Evolutionary conservation across 1,284 basidiomycete species (phyloP).

Genomic region (Cryptococcus maquisensis): DNA sequence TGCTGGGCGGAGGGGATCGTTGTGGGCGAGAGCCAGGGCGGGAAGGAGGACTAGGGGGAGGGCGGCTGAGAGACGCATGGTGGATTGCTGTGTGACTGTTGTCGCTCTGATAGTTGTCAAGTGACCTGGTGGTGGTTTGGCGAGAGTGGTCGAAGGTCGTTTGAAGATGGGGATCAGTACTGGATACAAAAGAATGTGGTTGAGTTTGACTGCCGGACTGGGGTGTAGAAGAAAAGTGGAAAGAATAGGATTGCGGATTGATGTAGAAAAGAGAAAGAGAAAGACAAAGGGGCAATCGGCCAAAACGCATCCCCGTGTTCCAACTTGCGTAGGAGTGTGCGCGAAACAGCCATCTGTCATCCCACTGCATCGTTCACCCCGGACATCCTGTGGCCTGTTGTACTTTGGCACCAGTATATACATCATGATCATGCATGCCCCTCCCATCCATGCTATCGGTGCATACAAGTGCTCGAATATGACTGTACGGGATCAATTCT

Average conservation of each 20-base stretch:
- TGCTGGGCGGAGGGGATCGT: neutral
- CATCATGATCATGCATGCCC: too few species aligned
- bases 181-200: constrained; percentile 1
- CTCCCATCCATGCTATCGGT: too few species aligned
- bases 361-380: too few species aligned
- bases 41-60: constrained; percentile 10
- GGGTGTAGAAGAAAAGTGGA: too few species aligned
- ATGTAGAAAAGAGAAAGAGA: neutral
- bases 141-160: neutral
- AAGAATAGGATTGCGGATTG: neutral
- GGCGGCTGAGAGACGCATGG: constrained; percentile 9
- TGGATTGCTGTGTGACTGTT: neutral
- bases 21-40: constrained; percentile 3
- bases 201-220: neutral
- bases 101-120: neutral
- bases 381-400: too few species aligned
- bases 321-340: too few species aligned
- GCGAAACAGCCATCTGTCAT: too few species aligned
- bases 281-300: neutral
- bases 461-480: too few species aligned
- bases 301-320: too few species aligned
- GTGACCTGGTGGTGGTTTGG: neutral
- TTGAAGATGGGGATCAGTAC: neutral
- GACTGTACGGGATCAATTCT: too few species aligned
- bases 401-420: too few species aligned